Percentiles rank a stretch among this genome's conserved stretches.
Evolutionary conservation across 2,329 filamentous ascomycete genomes (phyloP).

Genomic region (Ophiostoma quercus): DNA sequence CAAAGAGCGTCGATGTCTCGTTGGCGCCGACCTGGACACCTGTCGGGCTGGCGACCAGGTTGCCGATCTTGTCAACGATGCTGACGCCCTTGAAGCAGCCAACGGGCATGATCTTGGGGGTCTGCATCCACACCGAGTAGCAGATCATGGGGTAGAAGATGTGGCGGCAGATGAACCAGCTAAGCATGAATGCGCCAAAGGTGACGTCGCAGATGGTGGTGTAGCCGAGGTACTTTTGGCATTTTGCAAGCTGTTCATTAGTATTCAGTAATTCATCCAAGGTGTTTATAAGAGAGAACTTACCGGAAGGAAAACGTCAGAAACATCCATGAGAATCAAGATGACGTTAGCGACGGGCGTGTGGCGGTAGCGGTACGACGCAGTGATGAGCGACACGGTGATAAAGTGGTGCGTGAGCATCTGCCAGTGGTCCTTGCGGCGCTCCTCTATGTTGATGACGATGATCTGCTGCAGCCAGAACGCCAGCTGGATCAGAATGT

Average conservation of each 20-base stretch:
- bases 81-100: constrained; percentile 66
- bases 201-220: constrained; percentile 70
- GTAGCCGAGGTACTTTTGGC: constrained; percentile 82
- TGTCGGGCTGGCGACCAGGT: constrained; percentile 39
- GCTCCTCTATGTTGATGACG: constrained; percentile 90
- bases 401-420: constrained; percentile 95
- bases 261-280: neutral
- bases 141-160: constrained; percentile 71
- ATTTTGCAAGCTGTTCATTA: constrained; percentile 67
- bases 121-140: constrained; percentile 72
- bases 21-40: constrained; percentile 25
- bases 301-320: constrained; percentile 83
- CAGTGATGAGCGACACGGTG: constrained; percentile 72
- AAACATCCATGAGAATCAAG: constrained; percentile 86
- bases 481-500: constrained; percentile 82
- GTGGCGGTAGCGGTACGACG: constrained; percentile 80
- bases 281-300: constrained; percentile 31
- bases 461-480: constrained; percentile 95
- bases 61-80: constrained; percentile 28
- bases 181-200: constrained; percentile 79
- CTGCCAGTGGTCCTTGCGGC: constrained; percentile 89
- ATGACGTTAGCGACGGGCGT: constrained; percentile 86
- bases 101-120: constrained; percentile 55
- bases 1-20: constrained; percentile 20
- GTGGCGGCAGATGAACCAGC: constrained; percentile 81